Base-by-base conservation (phyloP, 2,329 filamentous ascomycete genomes). In the Peltaster fructicola region DNA sequence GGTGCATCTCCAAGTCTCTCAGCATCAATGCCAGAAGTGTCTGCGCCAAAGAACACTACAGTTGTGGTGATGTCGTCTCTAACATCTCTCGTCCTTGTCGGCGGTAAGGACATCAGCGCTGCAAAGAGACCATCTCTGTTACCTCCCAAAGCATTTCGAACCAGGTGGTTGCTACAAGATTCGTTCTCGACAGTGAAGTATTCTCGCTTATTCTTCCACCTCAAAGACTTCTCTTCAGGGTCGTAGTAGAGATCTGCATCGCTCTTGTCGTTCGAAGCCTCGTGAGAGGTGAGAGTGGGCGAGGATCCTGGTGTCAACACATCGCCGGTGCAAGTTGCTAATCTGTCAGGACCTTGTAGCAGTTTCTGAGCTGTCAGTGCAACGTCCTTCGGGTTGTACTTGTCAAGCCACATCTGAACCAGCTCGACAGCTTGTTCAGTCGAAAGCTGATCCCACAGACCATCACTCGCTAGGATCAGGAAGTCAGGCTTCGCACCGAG, bases 381-480 rank as follows among this genome's bases (percentile, higher is more conserved):
- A 20, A 43, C 38, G 15, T 38, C 24, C 6, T 30, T 32, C 5
- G 42, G 38, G n/a, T 40, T 43, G 24, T 46, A 43, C 17, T 50
- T 46, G 13, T 51, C 50, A 7, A 64, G 41, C 68, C 71, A 78
- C 30, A 50, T 53, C 17, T 77, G 68, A 62, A 50, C 46, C 18
- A 40, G 40, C 1, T 32, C 25, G 4, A 50, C 46, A 7, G 47
- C 47, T 17, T 48, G 39, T 17, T 49, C 37, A 8, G 37, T 43
- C 6, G 31, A 40, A 25, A 50, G 38, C 8, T 37, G 30, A 22
- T 50, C 45, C 47, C 73, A 80, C 2, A 78, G 42, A 0, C 73
- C 73, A 35, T 79, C 73, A 1, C 61, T 66, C 0, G 70, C 73
- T 35, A 78, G 53, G 32, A 79, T 71, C 25, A 76, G 44, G 37